Conservation (phyloP, 1,284 basidiomycete species). For the Fistulinella cinereoalba region DNA sequence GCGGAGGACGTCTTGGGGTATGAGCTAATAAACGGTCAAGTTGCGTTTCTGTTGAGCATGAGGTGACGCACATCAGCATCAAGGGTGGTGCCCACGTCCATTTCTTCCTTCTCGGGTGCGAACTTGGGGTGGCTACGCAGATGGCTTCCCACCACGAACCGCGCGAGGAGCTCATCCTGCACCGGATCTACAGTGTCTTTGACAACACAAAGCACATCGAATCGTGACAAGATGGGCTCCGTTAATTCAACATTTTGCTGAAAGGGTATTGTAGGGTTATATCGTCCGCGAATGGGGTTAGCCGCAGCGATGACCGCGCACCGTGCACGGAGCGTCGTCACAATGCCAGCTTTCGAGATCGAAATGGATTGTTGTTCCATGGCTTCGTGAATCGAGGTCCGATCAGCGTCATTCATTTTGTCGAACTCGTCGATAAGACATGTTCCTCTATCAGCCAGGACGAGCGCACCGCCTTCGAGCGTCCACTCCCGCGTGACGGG, state of each 20-base stretch:
- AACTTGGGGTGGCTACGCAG: conserved; percentile 93
- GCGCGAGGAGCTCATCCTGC: conserved; percentile 93
- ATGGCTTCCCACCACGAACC: conserved; percentile 97
- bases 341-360: conserved; percentile 98
- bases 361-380: conserved; percentile 99
- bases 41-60: neutral
- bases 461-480: conserved; percentile 94
- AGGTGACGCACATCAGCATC: conserved; percentile 81
- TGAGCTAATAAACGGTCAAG: conserved; percentile 58
- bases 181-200: conserved; percentile 98
- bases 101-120: conserved; percentile 80
- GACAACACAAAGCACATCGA: conserved; percentile 97
- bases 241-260: conserved; percentile 98
- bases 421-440: conserved; percentile 99
- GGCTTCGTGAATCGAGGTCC: conserved; percentile 98
- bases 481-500: conserved; percentile 98
- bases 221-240: conserved; percentile 98
- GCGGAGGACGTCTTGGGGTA: conserved; percentile 94
- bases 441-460: conserved; percentile 97
- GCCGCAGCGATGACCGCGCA: conserved; percentile 98
- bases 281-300: conserved; percentile 93
- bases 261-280: conserved; percentile 98
- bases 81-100: conserved; percentile 83
- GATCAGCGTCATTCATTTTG: conserved; percentile 99
- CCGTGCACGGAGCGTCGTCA: conserved; percentile 94